Evolutionary conservation across 176 grass and related monocot species (phyloP).

Genomic region (Carex kokanica): DNA sequence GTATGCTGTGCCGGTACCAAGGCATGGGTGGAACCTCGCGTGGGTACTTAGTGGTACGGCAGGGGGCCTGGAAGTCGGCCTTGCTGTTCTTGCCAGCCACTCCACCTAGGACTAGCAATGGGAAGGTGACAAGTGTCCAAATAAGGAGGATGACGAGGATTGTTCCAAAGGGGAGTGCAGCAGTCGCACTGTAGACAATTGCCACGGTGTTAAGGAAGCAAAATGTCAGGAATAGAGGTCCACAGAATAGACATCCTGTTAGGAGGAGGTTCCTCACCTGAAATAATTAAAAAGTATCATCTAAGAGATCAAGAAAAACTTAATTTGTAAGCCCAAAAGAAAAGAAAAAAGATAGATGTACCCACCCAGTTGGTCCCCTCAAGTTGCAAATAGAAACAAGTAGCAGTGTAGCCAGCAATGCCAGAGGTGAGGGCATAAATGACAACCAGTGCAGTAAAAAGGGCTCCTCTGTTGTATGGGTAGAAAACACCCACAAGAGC

Average conservation of each 20-base stretch:
- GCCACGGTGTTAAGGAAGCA: constrained; percentile 97
- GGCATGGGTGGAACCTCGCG: constrained; percentile 85
- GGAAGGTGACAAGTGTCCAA: constrained; percentile 92
- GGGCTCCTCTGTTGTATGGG: constrained; percentile 91
- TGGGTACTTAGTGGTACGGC: constrained; percentile 87
- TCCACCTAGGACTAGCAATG: constrained; percentile 90
- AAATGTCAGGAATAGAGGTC: constrained; percentile 90
- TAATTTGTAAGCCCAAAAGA: not conserved
- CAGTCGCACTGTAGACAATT: constrained; percentile 90
- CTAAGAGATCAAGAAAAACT: not conserved
- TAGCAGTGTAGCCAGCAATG: constrained; percentile 92
- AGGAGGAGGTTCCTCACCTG: constrained; percentile 96
- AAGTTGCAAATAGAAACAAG: constrained; percentile 87
- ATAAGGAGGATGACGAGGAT: constrained; percentile 96
- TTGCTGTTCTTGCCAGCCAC: constrained; percentile 98
- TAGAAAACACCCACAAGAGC: constrained; percentile 95
- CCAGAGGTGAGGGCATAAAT: constrained; percentile 98
- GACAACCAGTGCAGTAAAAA: constrained; percentile 93
- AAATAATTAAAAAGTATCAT: constrained; percentile 6
- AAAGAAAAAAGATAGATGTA: constrained; percentile 32
- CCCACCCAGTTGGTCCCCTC: constrained; percentile 98
- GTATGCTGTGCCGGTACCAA: constrained; percentile 72
- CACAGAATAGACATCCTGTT: constrained; percentile 86
- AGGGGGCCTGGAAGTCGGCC: constrained; percentile 84
- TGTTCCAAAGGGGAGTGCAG: constrained; percentile 87